Evolutionary conservation across 2,329 filamentous ascomycete species (phyloP), one percentile per base, ranked within the genome.

Genomic region (Stachybotrys chlorohalonatus): DNA sequence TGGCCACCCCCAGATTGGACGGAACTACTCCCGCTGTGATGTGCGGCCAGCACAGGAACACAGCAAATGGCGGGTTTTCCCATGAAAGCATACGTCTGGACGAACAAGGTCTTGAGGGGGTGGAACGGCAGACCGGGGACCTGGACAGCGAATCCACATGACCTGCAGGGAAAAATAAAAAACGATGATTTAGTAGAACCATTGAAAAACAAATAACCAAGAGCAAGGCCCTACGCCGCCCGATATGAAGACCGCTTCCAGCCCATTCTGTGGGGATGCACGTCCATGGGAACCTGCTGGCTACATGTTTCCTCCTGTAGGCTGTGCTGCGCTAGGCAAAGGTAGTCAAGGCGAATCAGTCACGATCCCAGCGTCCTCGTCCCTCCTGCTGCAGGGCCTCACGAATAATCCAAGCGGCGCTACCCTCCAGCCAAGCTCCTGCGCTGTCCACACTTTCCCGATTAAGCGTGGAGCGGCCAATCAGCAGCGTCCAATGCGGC

Each of bases 401-500:
- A 24, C 24, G 24, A 24, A 24, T 24, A 24, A 24, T 24, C 24
- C 24, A 24, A 24, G 24, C 24, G 24, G 24, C 24, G 24, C 24
- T 24, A 24, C 24, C 24, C 24, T 42, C 13, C 36, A 42, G 36
- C 36, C 36, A 42, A 42, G 36, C 5, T 13, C 36, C 24, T 24
- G 24, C 24, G 24, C 24, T 24, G 24, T 42, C 36, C 36, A 42
- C 36, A 42, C 36, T 53, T 53, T 52, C 49, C 49, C 57, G 54
- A 57, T 57, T 47, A 42, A 61, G 61, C 63, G 62, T 63, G 62
- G 62, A 61, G 62, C 57, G 55, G 55, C 62, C 62, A 64, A 64
- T 64, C 60, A 63, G 46, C 46, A 53, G 36, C 13, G 36, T 24
- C 24, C 24, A 24, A 4, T 2, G 36, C 36, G 13, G 36, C 13